These are phyloP conservation scores for Suillus brevipes DNA, from an alignment of 768 basidiomycete genomes.

Conservation along the genomic window DNA sequence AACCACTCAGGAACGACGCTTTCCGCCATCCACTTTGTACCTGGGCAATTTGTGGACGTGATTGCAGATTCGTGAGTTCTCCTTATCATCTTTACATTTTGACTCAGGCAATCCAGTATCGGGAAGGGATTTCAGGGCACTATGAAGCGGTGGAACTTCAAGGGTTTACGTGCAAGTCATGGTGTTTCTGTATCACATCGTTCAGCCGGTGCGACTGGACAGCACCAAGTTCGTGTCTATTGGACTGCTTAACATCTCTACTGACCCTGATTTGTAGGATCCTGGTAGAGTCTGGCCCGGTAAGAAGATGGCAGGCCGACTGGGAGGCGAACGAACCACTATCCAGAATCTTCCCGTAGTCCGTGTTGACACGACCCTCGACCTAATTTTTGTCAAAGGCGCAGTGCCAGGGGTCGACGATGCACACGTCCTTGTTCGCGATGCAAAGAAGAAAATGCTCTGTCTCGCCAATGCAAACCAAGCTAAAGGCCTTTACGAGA, in stretches of 20 bases:
- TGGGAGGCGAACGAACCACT: conserved; percentile 83
- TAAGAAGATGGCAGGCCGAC: conserved; percentile 96
- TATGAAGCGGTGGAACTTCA: conserved; percentile 96
- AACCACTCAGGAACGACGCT: conserved; percentile 70
- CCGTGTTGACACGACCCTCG: conserved; percentile 81
- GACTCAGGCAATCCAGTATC: conserved; percentile 53
- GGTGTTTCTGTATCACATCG: conserved; percentile 96
- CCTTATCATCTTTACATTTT: conserved; percentile 2
- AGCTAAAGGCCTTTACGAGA: conserved; percentile 70
- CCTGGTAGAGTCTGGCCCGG: conserved; percentile 96
- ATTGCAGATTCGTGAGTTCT: conserved; percentile 80
- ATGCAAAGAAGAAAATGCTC: conserved; percentile 87
- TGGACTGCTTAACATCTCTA: neutral
- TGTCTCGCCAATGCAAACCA: conserved; percentile 62
- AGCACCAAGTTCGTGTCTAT: conserved; percentile 72
- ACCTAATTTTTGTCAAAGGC: conserved; percentile 91
- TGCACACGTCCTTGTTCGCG: conserved; percentile 79
- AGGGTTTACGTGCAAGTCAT: conserved; percentile 89
- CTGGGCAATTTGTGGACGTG: conserved; percentile 94
- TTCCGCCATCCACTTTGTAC: conserved; percentile 93
- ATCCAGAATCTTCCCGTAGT: conserved; percentile 87
- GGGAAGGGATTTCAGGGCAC: conserved; percentile 97
- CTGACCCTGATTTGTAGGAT: conserved; percentile 53
- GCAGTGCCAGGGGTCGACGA: conserved; percentile 88
- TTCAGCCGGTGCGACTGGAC: conserved; percentile 89